These are phyloP conservation scores for Helicostylum pulchrum DNA, from an alignment of 192 early-diverging fungal genomes.

Conservation along the genomic window DNA sequence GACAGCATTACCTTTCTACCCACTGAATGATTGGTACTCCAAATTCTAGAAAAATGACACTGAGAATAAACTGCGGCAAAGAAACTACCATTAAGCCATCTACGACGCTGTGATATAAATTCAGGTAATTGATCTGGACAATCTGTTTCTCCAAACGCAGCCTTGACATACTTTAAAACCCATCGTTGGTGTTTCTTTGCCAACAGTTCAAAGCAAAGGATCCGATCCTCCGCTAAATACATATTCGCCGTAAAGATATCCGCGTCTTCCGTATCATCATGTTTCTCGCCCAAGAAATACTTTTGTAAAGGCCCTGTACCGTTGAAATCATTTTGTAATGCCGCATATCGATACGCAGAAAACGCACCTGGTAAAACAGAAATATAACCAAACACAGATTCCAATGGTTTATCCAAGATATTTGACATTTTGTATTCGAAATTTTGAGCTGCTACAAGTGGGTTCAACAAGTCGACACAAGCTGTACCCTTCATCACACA, in stretches of 20 bases:
- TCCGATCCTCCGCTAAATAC: constrained; percentile 70
- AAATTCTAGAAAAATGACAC: constrained; percentile 59
- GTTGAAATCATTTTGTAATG: constrained; percentile 66
- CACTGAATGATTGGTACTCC: constrained; percentile 60
- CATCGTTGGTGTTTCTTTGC: constrained; percentile 65
- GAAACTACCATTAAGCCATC: constrained; percentile 81
- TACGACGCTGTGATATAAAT: constrained; percentile 77
- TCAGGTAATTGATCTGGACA: constrained; percentile 61
- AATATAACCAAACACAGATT: constrained; percentile 95
- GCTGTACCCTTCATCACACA: constrained; percentile 75
- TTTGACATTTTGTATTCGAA: constrained; percentile 99
- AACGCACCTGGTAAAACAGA: constrained; percentile 95
- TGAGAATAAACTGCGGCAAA: constrained; percentile 77
- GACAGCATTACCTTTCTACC: constrained; percentile 69
- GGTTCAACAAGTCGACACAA: constrained; percentile 71
- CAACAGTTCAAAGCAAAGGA: constrained; percentile 77
- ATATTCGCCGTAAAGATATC: constrained; percentile 67
- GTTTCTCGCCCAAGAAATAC: constrained; percentile 91
- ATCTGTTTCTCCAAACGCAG: constrained; percentile 72
- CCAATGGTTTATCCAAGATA: constrained; percentile 95
- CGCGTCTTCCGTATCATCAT: constrained; percentile 59
- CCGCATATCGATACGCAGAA: constrained; percentile 90
- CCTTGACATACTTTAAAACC: constrained; percentile 70
- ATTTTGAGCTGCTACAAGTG: constrained; percentile 91
- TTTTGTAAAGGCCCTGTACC: constrained; percentile 59